Evolutionary conservation across 2,329 filamentous ascomycete genomes (phyloP).

Genomic region (Fusarium equiseti): DNA sequence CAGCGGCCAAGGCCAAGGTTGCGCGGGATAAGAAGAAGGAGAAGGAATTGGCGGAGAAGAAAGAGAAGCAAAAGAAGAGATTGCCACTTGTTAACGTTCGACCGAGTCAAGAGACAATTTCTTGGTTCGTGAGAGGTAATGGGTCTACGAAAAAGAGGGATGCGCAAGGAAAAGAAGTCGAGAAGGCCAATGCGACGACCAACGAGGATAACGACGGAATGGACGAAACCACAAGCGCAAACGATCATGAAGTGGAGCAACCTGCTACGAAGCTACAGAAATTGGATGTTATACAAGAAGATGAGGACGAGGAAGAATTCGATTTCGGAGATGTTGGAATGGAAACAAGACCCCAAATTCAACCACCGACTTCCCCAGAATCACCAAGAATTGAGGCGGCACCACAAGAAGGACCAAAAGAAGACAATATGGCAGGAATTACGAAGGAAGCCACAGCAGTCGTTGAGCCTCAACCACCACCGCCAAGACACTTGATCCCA

Average conservation of each 20-base stretch:
- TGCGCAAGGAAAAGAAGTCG: slow-evolving; percentile 34
- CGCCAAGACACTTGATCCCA: background rate
- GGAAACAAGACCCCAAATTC: background rate
- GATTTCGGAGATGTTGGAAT: background rate
- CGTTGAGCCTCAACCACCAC: background rate
- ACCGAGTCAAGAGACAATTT: slow-evolving; percentile 69
- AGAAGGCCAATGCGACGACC: slow-evolving; percentile 6
- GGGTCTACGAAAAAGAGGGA: slow-evolving; percentile 50
- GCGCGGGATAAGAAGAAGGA: slow-evolving; percentile 68
- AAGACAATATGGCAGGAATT: background rate
- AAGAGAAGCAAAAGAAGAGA: slow-evolving; percentile 64
- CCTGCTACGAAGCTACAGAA: slow-evolving; percentile 11
- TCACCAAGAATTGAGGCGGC: background rate
- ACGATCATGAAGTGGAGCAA: background rate
- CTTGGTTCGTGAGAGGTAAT: slow-evolving; percentile 62
- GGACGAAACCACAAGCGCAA: background rate
- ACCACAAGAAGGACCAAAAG: background rate
- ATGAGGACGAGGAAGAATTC: slow-evolving; percentile 34
- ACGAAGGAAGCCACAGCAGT: background rate
- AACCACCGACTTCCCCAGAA: background rate
- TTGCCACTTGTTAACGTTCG: slow-evolving; percentile 66
- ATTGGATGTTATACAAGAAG: slow-evolving; percentile 20
- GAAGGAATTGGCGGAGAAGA: slow-evolving; percentile 62
- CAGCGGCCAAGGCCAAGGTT: slow-evolving; percentile 61
- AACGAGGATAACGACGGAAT: background rate